phyloP scores from a whole-genome alignment of 1,139 yeast species.

The Sugiyamaella novakii region DNA sequence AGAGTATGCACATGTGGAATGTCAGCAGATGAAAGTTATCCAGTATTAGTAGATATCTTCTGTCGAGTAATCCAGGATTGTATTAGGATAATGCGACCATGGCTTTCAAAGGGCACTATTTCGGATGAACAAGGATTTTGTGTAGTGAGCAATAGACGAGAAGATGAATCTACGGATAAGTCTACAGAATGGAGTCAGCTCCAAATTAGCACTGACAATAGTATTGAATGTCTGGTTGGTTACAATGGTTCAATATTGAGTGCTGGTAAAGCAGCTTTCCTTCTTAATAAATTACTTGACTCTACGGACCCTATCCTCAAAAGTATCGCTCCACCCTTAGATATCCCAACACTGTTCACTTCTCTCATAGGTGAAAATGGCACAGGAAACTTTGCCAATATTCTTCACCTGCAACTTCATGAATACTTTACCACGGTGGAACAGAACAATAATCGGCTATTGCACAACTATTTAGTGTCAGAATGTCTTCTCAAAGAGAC shows the following conservation, averaged over 20 bases:
- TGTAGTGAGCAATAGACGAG: too few relatives aligned
- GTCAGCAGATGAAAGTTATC: conserved; percentile 13
- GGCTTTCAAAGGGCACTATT: conserved; percentile 15
- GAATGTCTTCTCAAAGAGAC: conserved; percentile 8
- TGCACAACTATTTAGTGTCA: conserved; percentile 1
- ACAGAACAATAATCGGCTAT: conserved; percentile 4
- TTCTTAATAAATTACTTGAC: background rate
- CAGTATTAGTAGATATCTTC: conserved; percentile 19
- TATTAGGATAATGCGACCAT: conserved; percentile 16
- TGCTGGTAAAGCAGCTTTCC: conserved; percentile 18
- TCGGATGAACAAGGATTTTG: too few relatives aligned
- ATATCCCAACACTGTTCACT: background rate
- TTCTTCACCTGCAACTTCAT: conserved; percentile 6
- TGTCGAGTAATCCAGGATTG: conserved; percentile 24
- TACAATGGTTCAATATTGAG: conserved; percentile 3
- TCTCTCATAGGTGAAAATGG: background rate
- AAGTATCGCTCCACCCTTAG: background rate
- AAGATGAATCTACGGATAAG: too few relatives aligned
- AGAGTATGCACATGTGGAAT: conserved; percentile 16
- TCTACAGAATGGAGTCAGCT: conserved; percentile 3
- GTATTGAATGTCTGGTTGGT: background rate
- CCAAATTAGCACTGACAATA: background rate
- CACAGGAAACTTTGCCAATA: conserved; percentile 10
- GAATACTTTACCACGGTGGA: conserved; percentile 7
- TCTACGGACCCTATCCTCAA: background rate